phyloP scores from a whole-genome alignment of 2,329 filamentous ascomycete genomes.

The Colletotrichum caudatum region DNA sequence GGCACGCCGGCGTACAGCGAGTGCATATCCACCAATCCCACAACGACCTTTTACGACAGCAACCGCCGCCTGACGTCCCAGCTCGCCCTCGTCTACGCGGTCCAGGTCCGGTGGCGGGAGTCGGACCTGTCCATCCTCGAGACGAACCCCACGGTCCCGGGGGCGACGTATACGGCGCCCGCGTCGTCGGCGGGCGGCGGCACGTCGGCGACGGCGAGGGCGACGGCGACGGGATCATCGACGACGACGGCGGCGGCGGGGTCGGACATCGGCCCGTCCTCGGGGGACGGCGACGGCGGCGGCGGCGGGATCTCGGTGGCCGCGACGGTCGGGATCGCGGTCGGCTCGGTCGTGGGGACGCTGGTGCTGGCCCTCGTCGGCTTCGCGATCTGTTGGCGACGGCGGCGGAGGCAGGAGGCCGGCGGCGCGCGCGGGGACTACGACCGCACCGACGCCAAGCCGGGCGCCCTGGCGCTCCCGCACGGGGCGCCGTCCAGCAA shows the following conservation, averaged over 20 bases:
- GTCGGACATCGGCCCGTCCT: neutral
- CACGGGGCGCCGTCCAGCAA: constrained; percentile 21
- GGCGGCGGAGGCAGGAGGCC: constrained; percentile 15
- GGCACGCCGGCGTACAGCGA: constrained; percentile 35
- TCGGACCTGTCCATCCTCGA: constrained; percentile 42
- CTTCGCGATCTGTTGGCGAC: constrained; percentile 25
- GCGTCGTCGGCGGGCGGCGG: constrained; percentile 13
- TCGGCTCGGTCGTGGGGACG: constrained; percentile 30
- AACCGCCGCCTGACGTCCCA: constrained; percentile 17
- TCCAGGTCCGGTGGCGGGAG: constrained; percentile 44
- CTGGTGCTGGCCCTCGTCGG: constrained; percentile 23
- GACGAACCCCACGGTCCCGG: constrained; percentile 43
- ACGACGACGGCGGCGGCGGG: constrained; percentile 17
- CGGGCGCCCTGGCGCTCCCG: constrained; percentile 17
- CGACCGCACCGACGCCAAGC: neutral
- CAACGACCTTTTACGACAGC: constrained; percentile 18
- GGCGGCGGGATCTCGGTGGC: constrained; percentile 22
- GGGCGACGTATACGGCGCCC: constrained; percentile 36
- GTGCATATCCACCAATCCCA: constrained; percentile 40
- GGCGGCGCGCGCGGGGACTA: neutral
- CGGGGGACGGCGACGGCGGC: neutral
- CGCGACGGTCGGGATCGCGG: constrained; percentile 31
- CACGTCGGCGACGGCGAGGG: constrained; percentile 6
- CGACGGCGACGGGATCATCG: constrained; percentile 12
- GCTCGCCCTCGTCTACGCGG: constrained; percentile 39